These are phyloP conservation scores for Paramecium caudatum DNA, from an alignment of 73 alveolate genomes.

Conservation along the genomic window DNA sequence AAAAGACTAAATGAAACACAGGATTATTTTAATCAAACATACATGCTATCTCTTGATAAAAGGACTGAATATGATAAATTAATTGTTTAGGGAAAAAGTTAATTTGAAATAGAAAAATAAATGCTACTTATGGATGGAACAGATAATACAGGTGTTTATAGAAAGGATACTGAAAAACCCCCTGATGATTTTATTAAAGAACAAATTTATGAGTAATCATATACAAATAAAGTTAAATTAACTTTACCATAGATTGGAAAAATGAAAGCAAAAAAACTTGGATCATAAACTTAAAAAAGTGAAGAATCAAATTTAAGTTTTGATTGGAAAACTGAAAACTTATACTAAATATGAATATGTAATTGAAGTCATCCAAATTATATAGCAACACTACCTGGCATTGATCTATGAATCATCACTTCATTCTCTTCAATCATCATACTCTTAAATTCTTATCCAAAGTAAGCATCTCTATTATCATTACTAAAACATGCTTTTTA, in stretches of 20 bases:
- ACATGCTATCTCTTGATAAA: constrained; percentile 24
- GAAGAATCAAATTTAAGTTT: constrained; percentile 9
- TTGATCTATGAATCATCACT: constrained; percentile 44
- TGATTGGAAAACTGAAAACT: constrained; percentile 30
- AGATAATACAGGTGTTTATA: constrained; percentile 42
- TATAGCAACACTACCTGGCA: constrained; percentile 62
- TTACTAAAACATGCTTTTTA: constrained; percentile 47
- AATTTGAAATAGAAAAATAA: constrained; percentile 41
- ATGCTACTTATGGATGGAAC: constrained; percentile 40
- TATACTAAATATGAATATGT: neutral
- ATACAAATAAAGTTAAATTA: constrained; percentile 12
- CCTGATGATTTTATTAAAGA: constrained; percentile 58
- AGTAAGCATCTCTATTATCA: constrained; percentile 56
- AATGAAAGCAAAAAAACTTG: constrained; percentile 16
- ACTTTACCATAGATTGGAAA: constrained; percentile 27
- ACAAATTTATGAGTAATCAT: constrained; percentile 11
- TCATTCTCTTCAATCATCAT: constrained; percentile 30
- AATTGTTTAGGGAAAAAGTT: constrained; percentile 38
- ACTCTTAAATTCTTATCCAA: constrained; percentile 58
- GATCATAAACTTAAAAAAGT: neutral
- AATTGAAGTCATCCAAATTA: constrained; percentile 21
- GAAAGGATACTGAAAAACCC: constrained; percentile 20
- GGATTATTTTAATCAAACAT: neutral
- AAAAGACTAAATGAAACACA: neutral
- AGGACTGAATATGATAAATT: constrained; percentile 5